A percentile compares a stretch with the other conserved stretches of the same genome.
These are phyloP conservation scores for Lasiodiplodia hormozganensis DNA, from an alignment of 2,329 filamentous ascomycete species.

Conservation along the genomic window DNA sequence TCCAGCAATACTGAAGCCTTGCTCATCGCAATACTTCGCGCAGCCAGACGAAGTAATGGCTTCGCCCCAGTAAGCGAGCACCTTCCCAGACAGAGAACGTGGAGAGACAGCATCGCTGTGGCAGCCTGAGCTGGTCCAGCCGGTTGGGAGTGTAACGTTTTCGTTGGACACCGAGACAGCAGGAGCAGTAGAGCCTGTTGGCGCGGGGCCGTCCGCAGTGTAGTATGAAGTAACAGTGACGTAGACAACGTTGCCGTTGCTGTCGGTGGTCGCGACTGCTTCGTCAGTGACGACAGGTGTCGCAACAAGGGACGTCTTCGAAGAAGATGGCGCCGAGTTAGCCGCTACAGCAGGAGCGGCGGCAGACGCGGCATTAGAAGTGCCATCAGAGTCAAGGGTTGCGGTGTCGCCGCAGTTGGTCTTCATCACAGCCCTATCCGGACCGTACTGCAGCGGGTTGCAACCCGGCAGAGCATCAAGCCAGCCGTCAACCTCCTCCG, in stretches of 20 bases:
- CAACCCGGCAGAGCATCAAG: conserved; percentile 46
- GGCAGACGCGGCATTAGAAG: conserved; percentile 29
- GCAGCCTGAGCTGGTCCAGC: conserved; percentile 22
- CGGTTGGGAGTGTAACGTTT: conserved; percentile 2
- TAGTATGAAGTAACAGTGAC: conserved; percentile 18
- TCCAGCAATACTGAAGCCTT: conserved; percentile 43
- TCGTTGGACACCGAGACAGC: background rate
- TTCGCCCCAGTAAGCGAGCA: conserved; percentile 22
- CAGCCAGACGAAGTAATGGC: conserved; percentile 32
- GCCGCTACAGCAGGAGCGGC: conserved; percentile 22
- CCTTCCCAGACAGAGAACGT: conserved; percentile 21
- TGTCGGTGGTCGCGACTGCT: background rate
- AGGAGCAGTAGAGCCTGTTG: conserved; percentile 15
- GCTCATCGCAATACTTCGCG: conserved; percentile 39
- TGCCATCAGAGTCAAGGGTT: conserved; percentile 31
- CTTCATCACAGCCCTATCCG: conserved; percentile 38
- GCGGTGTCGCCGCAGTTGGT: conserved; percentile 15
- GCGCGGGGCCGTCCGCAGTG: conserved; percentile 13
- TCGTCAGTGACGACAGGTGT: conserved; percentile 19
- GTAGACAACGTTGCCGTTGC: conserved; percentile 18
- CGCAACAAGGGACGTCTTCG: conserved; percentile 12
- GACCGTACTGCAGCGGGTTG: conserved; percentile 48
- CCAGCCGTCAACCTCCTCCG: conserved; percentile 33
- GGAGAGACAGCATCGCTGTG: conserved; percentile 23
- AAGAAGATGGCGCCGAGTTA: background rate